Conservation (phyloP, 345 rosid genomes). For the Brassica juncea region DNA sequence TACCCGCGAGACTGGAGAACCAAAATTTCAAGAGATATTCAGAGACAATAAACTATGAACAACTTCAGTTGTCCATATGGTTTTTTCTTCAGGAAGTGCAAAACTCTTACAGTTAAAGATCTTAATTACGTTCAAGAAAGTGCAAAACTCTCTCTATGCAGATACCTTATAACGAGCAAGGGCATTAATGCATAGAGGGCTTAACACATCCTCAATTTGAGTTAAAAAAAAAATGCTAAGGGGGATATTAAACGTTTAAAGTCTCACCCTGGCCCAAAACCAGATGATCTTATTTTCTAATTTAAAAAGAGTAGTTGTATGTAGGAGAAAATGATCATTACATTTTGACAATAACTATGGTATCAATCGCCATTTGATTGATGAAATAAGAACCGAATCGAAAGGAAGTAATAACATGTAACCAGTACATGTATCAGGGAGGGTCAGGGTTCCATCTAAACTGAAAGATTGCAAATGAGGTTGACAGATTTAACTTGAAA, state of each 20-base stretch:
- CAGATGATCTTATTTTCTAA: constrained; percentile 3
- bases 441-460: constrained; percentile 7
- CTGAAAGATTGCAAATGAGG: constrained; percentile 4
- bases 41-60: not conserved
- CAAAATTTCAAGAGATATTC: not conserved
- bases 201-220: not conserved
- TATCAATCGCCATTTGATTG: constrained; percentile 5
- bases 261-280: not conserved
- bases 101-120: too few species aligned
- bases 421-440: not conserved
- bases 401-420: not conserved
- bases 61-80: not conserved
- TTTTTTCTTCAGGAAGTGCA: not conserved
- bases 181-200: not conserved
- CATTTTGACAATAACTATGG: constrained; percentile 3
- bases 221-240: not conserved
- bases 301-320: not conserved
- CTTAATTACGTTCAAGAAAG: too few species aligned
- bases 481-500: not conserved
- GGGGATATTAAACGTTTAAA: not conserved
- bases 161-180: constrained; percentile 7
- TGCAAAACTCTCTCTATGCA: not conserved
- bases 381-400: constrained; percentile 10
- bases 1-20: not conserved
- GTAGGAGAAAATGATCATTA: not conserved